Base-by-base conservation (phyloP, 306 rosid genomes). In the Cicer yamashitae region DNA sequence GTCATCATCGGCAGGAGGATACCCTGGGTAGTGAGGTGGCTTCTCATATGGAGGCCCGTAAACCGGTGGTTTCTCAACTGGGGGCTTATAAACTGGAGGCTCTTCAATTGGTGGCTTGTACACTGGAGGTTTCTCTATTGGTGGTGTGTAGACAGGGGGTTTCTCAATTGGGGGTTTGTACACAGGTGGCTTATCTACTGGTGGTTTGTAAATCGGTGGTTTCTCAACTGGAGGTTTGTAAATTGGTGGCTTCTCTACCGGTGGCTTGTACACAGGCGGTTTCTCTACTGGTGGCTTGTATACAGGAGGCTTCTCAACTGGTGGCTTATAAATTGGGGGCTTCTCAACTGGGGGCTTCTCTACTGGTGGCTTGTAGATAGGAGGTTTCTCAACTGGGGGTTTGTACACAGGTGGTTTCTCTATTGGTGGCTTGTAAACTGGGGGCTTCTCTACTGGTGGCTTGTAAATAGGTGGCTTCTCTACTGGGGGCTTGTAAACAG, bases 301-400 rank as follows among this genome's bases (percentile, higher is more conserved):
- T 0, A 13, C 14, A 0, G 63, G 15, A 1, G 63, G 8, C 0
- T 22, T 22, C 14, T 57, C 14, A 0, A 57, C 8, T 0, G 15
- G 63, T 1, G 39, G 39, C 0, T 10, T 57, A 3, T 20, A 57
- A 1, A 8, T 2, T 0, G 50, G 50, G 0, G 50, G 50, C 0
- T 45, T 45, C 50, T 34, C 45, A 6, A 34, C 43, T 13, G 66
- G 66, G 2, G 44, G 10, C 11, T 60, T 60, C 1, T 59, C 30
- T 0, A 30, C 41, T 0, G 64, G 64, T 0, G 65, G 43, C 5
- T 60, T 60, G 6, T 60, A 5, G 0, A 30, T 6, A 0, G 43
- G 66, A 0, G 66, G 44, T 3, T 56, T 56, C 1, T 20, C 39
- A 1, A 37, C 2, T 0, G 67, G 67, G 0, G 67, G 67, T 6